phyloP scores from a whole-genome alignment of 2,329 filamentous ascomycete species.

The Harringtonia lauricola region DNA sequence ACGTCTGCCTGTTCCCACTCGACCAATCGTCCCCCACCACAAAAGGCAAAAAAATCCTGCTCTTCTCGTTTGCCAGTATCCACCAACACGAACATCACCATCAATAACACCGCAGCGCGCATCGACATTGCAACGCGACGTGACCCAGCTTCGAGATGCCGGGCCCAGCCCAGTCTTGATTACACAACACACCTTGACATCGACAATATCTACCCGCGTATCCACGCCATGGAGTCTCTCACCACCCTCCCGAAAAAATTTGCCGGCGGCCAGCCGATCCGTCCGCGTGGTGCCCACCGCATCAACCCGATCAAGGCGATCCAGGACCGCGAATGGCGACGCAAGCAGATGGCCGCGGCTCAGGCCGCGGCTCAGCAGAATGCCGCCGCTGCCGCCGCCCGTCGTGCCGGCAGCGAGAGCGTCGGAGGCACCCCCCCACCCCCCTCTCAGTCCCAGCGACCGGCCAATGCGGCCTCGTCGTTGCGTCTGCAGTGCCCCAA shows the following conservation, averaged over 20 bases:
- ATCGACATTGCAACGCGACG: too few species aligned
- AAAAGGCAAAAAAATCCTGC: too few species aligned
- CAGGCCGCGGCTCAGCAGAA: conserved; percentile 11
- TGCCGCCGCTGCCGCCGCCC: neutral
- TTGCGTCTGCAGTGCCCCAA: conserved; percentile 40
- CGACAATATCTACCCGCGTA: too few species aligned
- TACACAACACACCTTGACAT: too few species aligned
- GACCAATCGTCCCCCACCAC: too few species aligned
- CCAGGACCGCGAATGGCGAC: conserved; percentile 37
- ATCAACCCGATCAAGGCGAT: conserved; percentile 39
- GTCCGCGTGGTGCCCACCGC: conserved; percentile 14
- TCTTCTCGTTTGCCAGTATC: too few species aligned
- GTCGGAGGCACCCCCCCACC: too few species aligned
- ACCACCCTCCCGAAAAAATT: conserved; percentile 15
- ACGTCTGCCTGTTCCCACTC: too few species aligned
- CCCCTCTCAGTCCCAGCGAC: neutral
- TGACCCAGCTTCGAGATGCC: too few species aligned
- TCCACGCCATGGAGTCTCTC: conserved; percentile 3
- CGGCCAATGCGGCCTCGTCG: conserved; percentile 15
- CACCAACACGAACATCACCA: too few species aligned
- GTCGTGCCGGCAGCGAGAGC: neutral
- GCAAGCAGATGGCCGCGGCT: conserved; percentile 23
- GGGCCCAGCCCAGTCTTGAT: too few species aligned
- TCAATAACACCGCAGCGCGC: too few species aligned
- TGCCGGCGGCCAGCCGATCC: conserved; percentile 12